A percentile compares a stretch with the other conserved stretches of the same genome.
These are phyloP conservation scores for Ephemerocybe angulata DNA, from an alignment of 768 basidiomycete genomes.

Conservation along the genomic window DNA sequence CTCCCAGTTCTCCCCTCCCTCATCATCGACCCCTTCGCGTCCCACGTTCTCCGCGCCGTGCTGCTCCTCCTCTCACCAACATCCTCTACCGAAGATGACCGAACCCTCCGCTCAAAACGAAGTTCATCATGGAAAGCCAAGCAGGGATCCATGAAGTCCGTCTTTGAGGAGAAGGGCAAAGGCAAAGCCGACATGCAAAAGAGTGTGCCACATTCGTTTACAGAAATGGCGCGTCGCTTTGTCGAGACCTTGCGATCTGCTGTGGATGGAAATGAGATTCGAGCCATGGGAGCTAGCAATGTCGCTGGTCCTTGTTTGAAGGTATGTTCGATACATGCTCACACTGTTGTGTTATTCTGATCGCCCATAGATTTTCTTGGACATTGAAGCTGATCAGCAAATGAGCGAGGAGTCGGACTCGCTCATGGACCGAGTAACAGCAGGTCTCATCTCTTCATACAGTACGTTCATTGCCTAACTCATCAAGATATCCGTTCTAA, in stretches of 20 bases:
- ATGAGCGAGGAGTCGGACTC: conserved; percentile 59
- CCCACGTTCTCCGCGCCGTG: conserved; percentile 82
- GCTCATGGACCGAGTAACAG: conserved; percentile 76
- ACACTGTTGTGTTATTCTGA: neutral
- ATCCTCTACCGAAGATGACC: conserved; percentile 34
- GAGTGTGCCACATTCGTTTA: conserved; percentile 47
- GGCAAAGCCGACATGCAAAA: conserved; percentile 24
- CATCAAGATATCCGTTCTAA: neutral
- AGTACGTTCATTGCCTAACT: conserved; percentile 40
- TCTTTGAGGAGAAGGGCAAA: conserved; percentile 53
- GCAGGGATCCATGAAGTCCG: conserved; percentile 77
- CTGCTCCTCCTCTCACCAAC: conserved; percentile 73
- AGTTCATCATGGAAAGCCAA: conserved; percentile 78
- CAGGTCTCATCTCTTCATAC: conserved; percentile 65
- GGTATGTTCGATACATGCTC: conserved; percentile 35
- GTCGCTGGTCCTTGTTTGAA: conserved; percentile 76
- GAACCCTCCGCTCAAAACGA: conserved; percentile 63
- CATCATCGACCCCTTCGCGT: conserved; percentile 83
- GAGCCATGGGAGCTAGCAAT: conserved; percentile 71
- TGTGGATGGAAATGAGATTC: conserved; percentile 66
- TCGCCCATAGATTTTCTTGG: conserved; percentile 64
- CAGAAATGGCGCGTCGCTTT: conserved; percentile 38
- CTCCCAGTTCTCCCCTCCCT: conserved; percentile 57
- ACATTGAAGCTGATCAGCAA: conserved; percentile 71
- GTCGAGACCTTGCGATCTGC: conserved; percentile 50